Evolutionary conservation across 1,284 basidiomycete species (phyloP), one percentile per base, ranked within the genome.

Genomic region (Pterulicium gracile): DNA sequence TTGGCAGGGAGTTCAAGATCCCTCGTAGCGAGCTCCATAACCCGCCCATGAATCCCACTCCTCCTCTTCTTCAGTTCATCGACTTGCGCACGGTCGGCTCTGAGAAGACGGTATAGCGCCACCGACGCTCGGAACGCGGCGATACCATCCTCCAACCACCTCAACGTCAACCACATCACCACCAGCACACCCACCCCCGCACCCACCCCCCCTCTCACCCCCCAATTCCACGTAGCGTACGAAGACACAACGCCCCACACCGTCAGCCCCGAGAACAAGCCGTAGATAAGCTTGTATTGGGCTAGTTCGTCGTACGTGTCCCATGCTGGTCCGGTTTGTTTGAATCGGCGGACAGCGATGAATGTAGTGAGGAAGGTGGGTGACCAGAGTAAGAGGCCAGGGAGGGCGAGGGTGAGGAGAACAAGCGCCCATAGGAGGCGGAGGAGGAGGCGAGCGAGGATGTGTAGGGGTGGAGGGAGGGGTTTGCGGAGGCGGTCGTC

Each of bases 251-350:
- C 51, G 21, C 70, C 46, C 76, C 82, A 90, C 34, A 88, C 82
- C 47, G 68, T 64, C 3, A 83, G 50, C 1, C 85, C 86, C 1
- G 84, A 81, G 7, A 79, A 56, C 23, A 92, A 69, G 4, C 88
- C 89, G 55, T 86, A 88, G 21, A 84, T 75, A 44, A 92, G 79
- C 61, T 92, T 92, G 59, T 88, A 87, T 58, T 92, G 88, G 3
- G 88, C 87, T 52, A 92, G 87, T 61, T 91, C 86, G 56, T 89
- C 87, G 70, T 75, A 88, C 0, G 84, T 88, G 55, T 89, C 82
- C 67, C 81, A 85, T 24, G 83, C 71, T 0, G 86, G 86, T 0
- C 87, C 86, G 0, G 73, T 81, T 60, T 79, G 81, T 62, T 82
- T 80, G 70, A 83, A 81, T 51, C 79, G 77, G 55, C 72, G 73